Conservation (phyloP, 169 alveolate genomes). For the Babesia bovis region DNA sequence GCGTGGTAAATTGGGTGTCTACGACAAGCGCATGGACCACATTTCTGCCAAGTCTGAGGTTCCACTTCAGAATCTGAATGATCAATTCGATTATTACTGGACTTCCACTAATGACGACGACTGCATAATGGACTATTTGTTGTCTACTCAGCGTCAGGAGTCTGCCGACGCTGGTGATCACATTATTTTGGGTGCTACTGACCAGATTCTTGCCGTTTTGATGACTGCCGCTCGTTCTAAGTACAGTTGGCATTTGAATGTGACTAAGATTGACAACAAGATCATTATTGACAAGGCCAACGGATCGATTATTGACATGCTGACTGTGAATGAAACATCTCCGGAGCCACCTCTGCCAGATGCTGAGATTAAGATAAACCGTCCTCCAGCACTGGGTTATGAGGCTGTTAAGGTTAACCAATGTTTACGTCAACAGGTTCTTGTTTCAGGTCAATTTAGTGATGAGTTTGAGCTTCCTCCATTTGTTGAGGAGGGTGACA, state of each 20-base stretch:
- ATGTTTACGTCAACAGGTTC: conserved; percentile 83
- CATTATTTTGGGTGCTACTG: conserved; percentile 85
- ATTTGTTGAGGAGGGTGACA: conserved; percentile 76
- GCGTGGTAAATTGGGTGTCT: conserved; percentile 84
- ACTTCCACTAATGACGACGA: conserved; percentile 85
- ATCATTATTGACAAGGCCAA: conserved; percentile 86
- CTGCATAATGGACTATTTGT: conserved; percentile 74
- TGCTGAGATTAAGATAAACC: conserved; percentile 83
- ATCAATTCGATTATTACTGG: conserved; percentile 79
- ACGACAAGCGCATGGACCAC: conserved; percentile 82
- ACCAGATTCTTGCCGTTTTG: conserved; percentile 84
- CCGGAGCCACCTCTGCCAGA: conserved; percentile 89
- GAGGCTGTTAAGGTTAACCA: conserved; percentile 89
- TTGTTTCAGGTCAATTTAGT: conserved; percentile 68
- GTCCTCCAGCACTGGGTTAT: conserved; percentile 86
- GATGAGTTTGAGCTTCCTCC: conserved; percentile 74
- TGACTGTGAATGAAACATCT: conserved; percentile 88
- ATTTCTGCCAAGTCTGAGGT: conserved; percentile 80
- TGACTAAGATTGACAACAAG: conserved; percentile 84
- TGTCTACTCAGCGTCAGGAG: conserved; percentile 33
- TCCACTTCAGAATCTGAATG: conserved; percentile 67
- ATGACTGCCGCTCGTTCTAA: conserved; percentile 88
- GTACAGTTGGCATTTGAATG: conserved; percentile 87
- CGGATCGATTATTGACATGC: conserved; percentile 87
- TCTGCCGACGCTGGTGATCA: conserved; percentile 42